Evolutionary conservation across 441 rosid species (phyloP).

Genomic region (Adansonia rubrostipa): DNA sequence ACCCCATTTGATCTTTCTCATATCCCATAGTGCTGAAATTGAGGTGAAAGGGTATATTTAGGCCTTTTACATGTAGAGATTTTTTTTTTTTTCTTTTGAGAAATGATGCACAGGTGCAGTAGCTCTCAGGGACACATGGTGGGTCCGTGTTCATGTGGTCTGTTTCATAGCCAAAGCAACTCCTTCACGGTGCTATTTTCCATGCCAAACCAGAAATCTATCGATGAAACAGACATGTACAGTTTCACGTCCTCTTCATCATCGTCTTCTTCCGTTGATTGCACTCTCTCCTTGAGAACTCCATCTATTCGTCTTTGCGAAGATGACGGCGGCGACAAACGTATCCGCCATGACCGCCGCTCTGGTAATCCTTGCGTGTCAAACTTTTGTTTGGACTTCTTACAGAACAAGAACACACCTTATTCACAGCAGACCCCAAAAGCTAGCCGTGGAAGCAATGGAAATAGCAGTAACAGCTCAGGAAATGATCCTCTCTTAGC

Average conservation of each 20-base stretch:
- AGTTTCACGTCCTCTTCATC: conserved; percentile 46
- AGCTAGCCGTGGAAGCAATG: conserved; percentile 37
- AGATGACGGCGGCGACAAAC: conserved; percentile 58
- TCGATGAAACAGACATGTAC: conserved; percentile 45
- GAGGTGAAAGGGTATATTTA: neutral
- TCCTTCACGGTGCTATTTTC: conserved; percentile 62
- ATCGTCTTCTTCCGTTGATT: conserved; percentile 69
- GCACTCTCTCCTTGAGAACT: conserved; percentile 91
- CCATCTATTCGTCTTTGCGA: conserved; percentile 82
- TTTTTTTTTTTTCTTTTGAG: neutral
- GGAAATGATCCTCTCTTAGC: conserved; percentile 60
- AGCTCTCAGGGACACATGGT: conserved; percentile 57
- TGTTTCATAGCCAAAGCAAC: conserved; percentile 58
- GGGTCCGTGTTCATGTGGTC: conserved; percentile 73
- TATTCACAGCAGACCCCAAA: conserved; percentile 34
- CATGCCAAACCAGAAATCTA: conserved; percentile 46
- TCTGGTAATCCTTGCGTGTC: conserved; percentile 40
- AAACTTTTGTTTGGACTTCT: conserved; percentile 56
- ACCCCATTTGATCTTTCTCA: neutral
- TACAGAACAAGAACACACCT: conserved; percentile 40
- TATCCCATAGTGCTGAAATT: conserved; percentile 13
- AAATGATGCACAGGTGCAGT: conserved; percentile 66
- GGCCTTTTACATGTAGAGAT: neutral
- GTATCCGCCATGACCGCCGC: conserved; percentile 51
- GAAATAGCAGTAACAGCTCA: conserved; percentile 28